Evolutionary conservation across 1,284 basidiomycete genomes (phyloP).

Genomic region (Pyrrhoderma noxium): DNA sequence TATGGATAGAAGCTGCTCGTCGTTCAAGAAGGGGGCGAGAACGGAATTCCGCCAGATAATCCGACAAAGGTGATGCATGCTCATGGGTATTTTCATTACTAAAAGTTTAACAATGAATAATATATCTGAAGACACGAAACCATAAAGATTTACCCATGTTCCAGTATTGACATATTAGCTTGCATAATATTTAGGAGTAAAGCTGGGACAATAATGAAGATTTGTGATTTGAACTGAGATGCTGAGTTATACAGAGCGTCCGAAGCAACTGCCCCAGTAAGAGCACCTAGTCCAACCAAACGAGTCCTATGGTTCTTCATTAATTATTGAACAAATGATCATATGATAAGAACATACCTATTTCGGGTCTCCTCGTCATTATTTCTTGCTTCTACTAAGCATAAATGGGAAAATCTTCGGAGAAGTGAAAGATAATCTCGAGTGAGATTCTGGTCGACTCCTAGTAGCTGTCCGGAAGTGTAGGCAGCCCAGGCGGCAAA

Average conservation of each 20-base stretch:
- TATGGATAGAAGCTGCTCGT: slow-evolving; percentile 79
- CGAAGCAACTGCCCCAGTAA: slow-evolving; percentile 77
- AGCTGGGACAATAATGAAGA: slow-evolving; percentile 66
- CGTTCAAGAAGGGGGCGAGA: slow-evolving; percentile 69
- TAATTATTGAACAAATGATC: slow-evolving; percentile 12
- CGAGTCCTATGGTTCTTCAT: slow-evolving; percentile 50
- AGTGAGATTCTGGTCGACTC: slow-evolving; percentile 67
- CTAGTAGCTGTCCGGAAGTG: slow-evolving; percentile 77
- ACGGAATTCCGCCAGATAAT: slow-evolving; percentile 76
- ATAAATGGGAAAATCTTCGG: slow-evolving; percentile 59
- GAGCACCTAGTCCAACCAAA: slow-evolving; percentile 78
- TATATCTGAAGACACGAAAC: slow-evolving; percentile 2
- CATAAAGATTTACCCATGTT: slow-evolving; percentile 53
- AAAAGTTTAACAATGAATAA: slow-evolving; percentile 13
- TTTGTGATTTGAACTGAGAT: slow-evolving; percentile 70
- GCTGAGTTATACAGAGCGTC: slow-evolving; percentile 78
- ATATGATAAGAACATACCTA: slow-evolving; percentile 35
- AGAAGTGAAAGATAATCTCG: slow-evolving; percentile 68
- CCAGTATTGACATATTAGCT: slow-evolving; percentile 52
- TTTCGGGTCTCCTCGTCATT: slow-evolving; percentile 62
- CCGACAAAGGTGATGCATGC: slow-evolving; percentile 50
- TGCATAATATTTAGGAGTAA: slow-evolving; percentile 67
- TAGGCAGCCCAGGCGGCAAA: slow-evolving; percentile 93
- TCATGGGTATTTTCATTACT: slow-evolving; percentile 60
- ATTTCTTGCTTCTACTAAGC: slow-evolving; percentile 37